Evolutionary conservation across 805 yeast genomes (phyloP).

Genomic region (Hanseniaspora clermontiae): DNA sequence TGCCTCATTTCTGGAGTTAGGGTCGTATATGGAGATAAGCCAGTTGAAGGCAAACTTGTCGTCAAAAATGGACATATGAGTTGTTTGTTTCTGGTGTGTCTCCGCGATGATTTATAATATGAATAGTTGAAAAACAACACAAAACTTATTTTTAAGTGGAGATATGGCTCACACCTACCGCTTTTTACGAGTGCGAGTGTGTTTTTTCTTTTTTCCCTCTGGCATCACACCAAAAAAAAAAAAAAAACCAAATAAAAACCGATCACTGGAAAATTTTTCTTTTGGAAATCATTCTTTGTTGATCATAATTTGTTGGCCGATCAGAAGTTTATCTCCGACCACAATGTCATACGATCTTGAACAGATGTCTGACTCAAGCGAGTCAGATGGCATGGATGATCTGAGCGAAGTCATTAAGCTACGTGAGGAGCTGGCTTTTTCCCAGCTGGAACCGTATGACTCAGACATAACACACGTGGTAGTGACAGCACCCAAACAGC

Average conservation of each 20-base stretch:
- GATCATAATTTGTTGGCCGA: too few relatives aligned
- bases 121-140: too few relatives aligned
- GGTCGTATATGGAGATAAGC: constrained; percentile 81
- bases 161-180: too few relatives aligned
- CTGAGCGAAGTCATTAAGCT: constrained; percentile 9
- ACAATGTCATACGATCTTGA: not conserved
- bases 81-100: not conserved
- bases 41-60: constrained; percentile 80
- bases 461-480: not conserved
- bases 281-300: too few relatives aligned
- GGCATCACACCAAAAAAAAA: too few relatives aligned
- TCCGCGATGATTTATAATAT: too few relatives aligned
- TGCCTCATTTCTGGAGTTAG: constrained; percentile 87
- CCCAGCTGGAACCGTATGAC: not conserved
- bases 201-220: too few relatives aligned
- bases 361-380: not conserved
- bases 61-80: constrained; percentile 33
- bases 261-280: too few relatives aligned
- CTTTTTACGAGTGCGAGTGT: too few relatives aligned
- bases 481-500: too few relatives aligned
- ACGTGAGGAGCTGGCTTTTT: constrained; percentile 7
- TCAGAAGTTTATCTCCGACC: not conserved
- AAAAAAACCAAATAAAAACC: too few relatives aligned
- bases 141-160: too few relatives aligned
- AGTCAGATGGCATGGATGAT: not conserved